Evolutionary conservation across 2,329 filamentous ascomycete genomes (phyloP).

Genomic region (Nannizziopsis arthrosporioides): DNA sequence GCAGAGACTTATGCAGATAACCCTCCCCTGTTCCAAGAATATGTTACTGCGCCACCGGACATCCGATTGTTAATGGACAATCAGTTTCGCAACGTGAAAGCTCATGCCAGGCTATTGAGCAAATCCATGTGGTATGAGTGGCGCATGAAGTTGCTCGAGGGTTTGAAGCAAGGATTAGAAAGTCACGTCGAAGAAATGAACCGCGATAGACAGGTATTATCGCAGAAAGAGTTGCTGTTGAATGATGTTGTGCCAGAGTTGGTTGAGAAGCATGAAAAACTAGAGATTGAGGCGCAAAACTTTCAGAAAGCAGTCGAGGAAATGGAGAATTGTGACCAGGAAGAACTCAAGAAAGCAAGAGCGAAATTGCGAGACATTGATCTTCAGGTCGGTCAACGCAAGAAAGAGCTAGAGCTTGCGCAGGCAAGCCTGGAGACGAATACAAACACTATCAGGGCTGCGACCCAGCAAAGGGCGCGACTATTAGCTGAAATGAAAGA

Average conservation of each 20-base stretch:
- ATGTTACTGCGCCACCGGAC: conserved; percentile 71
- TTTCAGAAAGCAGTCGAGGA: conserved; percentile 60
- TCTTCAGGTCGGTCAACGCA: conserved; percentile 58
- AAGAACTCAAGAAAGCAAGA: conserved; percentile 64
- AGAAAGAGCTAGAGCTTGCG: conserved; percentile 53
- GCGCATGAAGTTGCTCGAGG: conserved; percentile 77
- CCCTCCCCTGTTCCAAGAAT: conserved; percentile 81
- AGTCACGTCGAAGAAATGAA: conserved; percentile 67
- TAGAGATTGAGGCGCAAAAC: conserved; percentile 54
- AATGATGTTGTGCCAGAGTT: conserved; percentile 56
- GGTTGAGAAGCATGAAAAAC: conserved; percentile 46
- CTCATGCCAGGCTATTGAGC: conserved; percentile 75
- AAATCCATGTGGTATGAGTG: conserved; percentile 98
- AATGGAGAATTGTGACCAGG: conserved; percentile 55
- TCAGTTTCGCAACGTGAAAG: conserved; percentile 95
- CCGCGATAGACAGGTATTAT: conserved; percentile 55
- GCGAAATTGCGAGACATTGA: conserved; percentile 54
- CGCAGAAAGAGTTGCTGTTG: conserved; percentile 57
- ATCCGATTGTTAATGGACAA: conserved; percentile 83
- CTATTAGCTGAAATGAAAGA: conserved; percentile 64
- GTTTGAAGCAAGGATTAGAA: conserved; percentile 67
- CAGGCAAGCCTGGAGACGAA: conserved; percentile 56
- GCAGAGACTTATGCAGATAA: conserved; percentile 80
- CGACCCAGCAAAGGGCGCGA: conserved; percentile 55
- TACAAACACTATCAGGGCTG: conserved; percentile 50